Conservation (phyloP, 2,329 filamentous ascomycete species). For the Aspergillus sp. region DNA sequence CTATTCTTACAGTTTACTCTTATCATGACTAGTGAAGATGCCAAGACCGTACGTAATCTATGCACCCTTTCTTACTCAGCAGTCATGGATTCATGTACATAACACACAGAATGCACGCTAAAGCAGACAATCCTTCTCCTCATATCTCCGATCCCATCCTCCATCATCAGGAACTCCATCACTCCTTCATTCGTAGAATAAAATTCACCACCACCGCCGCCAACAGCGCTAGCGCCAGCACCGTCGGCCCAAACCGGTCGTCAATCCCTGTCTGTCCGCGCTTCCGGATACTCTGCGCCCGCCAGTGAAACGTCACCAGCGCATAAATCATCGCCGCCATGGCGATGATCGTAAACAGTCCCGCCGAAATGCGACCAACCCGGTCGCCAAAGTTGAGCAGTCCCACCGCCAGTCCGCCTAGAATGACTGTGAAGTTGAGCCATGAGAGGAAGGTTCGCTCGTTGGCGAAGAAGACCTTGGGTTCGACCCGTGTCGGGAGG, state of each 20-base stretch:
- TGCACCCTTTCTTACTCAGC: too few species aligned
- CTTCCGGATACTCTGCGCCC: conserved; percentile 86
- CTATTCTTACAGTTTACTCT: too few species aligned
- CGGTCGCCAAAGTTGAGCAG: conserved; percentile 98
- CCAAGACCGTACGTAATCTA: too few species aligned
- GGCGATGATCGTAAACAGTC: conserved; percentile 89
- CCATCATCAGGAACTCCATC: background rate
- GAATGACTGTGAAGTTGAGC: conserved; percentile 99
- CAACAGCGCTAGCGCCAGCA: conserved; percentile 81
- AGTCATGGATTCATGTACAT: too few species aligned
- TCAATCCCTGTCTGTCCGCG: conserved; percentile 95
- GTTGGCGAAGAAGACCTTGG: conserved; percentile 99
- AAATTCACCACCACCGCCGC: conserved; percentile 96
- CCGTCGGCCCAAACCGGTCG: conserved; percentile 89
- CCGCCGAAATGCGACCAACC: conserved; percentile 89
- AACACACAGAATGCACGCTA: too few species aligned
- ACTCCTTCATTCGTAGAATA: conserved; percentile 61
- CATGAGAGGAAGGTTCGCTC: conserved; percentile 98
- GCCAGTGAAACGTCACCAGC: conserved; percentile 93
- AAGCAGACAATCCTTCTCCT: too few species aligned
- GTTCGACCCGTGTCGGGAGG: conserved; percentile 94
- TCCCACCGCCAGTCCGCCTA: conserved; percentile 92
- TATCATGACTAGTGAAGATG: too few species aligned
- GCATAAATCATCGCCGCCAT: conserved; percentile 97
- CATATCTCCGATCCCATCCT: background rate